Evolutionary conservation across 371 early-diverging fungal genomes (phyloP).

Genomic region (Encephalitozoon romaleae): DNA sequence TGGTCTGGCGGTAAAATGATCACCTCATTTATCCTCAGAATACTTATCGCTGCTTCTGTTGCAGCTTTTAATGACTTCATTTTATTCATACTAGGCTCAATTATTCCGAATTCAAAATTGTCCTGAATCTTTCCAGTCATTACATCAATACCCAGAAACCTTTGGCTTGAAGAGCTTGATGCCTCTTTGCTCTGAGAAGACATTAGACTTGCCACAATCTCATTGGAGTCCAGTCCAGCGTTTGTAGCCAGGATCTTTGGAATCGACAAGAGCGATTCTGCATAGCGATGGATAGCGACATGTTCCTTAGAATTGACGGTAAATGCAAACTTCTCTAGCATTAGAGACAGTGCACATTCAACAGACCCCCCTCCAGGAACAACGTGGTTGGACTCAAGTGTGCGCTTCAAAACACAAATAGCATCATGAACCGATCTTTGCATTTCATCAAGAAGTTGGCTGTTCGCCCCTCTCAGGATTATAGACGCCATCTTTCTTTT

Average conservation of each 20-base stretch:
- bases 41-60: constrained; percentile 96
- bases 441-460: constrained; percentile 92
- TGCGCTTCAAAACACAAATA: constrained; percentile 89
- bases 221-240: constrained; percentile 94
- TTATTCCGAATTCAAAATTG: constrained; percentile 84
- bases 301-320: constrained; percentile 73
- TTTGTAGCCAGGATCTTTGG: constrained; percentile 95
- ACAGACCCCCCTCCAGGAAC: constrained; percentile 99
- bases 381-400: constrained; percentile 84
- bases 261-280: constrained; percentile 84
- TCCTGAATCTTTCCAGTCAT: constrained; percentile 82
- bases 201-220: constrained; percentile 72
- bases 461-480: constrained; percentile 87
- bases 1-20: constrained; percentile 49
- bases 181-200: constrained; percentile 47
- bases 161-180: constrained; percentile 61
- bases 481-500: constrained; percentile 73
- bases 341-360: constrained; percentile 87
- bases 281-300: constrained; percentile 91
- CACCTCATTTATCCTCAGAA: constrained; percentile 82
- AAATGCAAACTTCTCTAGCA: constrained; percentile 89
- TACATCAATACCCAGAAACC: constrained; percentile 75
- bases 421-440: constrained; percentile 93
- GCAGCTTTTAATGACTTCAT: constrained; percentile 93
- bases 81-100: constrained; percentile 97